phyloP scores from a whole-genome alignment of 1,284 basidiomycete species.

The Peniophora sp. region DNA sequence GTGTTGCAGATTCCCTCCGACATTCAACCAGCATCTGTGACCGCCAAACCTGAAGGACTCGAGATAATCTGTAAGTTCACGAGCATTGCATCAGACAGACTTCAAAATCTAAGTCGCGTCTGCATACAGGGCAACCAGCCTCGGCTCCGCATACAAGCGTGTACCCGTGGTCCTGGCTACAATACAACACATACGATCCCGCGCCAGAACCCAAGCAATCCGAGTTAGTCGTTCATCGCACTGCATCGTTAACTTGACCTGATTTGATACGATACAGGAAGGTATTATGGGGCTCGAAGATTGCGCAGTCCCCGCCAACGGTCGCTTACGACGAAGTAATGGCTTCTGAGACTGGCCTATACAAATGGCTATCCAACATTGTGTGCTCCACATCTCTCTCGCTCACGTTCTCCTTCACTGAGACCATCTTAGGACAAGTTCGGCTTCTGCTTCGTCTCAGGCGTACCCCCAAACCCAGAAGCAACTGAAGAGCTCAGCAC shows the following conservation, averaged over 20 bases:
- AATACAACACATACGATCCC: constrained; percentile 70
- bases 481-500: constrained; percentile 77
- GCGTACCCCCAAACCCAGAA: constrained; percentile 75
- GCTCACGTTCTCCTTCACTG: neutral
- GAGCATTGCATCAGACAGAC: neutral
- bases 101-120: neutral
- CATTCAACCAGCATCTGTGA: constrained; percentile 57
- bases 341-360: constrained; percentile 60
- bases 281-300: constrained; percentile 76
- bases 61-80: constrained; percentile 53
- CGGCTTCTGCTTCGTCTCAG: constrained; percentile 85
- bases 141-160: constrained; percentile 61
- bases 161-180: constrained; percentile 86
- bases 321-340: constrained; percentile 76
- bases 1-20: constrained; percentile 62
- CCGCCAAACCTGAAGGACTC: constrained; percentile 58
- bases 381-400: constrained; percentile 35
- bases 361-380: constrained; percentile 78
- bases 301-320: constrained; percentile 69
- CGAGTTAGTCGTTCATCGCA: constrained; percentile 31
- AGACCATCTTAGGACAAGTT: constrained; percentile 56
- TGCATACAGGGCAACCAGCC: constrained; percentile 37
- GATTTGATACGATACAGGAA: constrained; percentile 36
- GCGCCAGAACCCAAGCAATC: constrained; percentile 20
- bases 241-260: neutral